These are phyloP conservation scores for Eimeria brunetti DNA, from an alignment of 169 alveolate genomes.

Conservation along the genomic window DNA sequence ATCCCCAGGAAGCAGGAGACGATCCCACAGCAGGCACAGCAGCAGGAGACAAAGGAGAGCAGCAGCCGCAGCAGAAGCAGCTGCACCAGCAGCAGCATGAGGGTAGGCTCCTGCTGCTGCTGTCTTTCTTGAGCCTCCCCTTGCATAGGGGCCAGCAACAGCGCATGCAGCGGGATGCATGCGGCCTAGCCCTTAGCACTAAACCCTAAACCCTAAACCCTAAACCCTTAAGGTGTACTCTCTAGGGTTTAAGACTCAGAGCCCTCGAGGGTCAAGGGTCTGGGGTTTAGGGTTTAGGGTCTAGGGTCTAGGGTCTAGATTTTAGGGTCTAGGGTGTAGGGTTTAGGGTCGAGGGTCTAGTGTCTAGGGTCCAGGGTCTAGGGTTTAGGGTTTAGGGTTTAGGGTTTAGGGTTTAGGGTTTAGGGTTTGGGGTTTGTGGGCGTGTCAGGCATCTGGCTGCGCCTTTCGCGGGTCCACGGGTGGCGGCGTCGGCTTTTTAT, in stretches of 20 bases:
- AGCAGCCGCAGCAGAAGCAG: too few species aligned
- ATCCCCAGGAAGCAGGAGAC: background rate
- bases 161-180: too few species aligned
- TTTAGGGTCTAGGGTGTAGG: background rate
- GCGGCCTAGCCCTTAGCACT: too few species aligned
- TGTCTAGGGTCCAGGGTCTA: background rate
- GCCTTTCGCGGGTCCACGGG: constrained; percentile 47
- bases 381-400: background rate
- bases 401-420: background rate
- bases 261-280: too few species aligned
- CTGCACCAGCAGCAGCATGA: too few species aligned
- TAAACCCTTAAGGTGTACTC: too few species aligned
- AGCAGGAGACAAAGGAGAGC: background rate
- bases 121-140: background rate
- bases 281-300: too few species aligned
- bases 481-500: constrained; percentile 51
- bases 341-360: background rate
- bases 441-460: constrained; percentile 17
- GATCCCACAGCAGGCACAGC: background rate
- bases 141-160: background rate
- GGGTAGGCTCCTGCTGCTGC: background rate
- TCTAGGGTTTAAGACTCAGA: too few species aligned
- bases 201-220: too few species aligned
- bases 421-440: background rate
- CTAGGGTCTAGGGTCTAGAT: background rate